These are phyloP conservation scores for Scheffersomyces segobiensis DNA, from an alignment of 1,139 yeast species.

Conservation along the genomic window DNA sequence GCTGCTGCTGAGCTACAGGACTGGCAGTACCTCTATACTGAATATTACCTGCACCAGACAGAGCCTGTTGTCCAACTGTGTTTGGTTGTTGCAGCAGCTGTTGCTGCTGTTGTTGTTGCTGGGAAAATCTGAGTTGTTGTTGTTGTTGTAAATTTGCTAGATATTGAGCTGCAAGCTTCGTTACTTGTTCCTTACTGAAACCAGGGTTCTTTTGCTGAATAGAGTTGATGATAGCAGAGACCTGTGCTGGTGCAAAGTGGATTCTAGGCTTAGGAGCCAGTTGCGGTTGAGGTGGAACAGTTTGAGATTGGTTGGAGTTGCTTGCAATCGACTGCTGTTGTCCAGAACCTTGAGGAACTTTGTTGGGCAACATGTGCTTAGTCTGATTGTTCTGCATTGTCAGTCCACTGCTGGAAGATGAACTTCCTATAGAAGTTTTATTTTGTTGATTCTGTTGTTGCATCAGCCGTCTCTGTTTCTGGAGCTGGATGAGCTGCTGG, in stretches of 20 bases:
- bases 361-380: not conserved
- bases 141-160: constrained; percentile 60
- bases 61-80: not conserved
- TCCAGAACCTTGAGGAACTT: not conserved
- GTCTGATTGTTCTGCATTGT: not conserved
- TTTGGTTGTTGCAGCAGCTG: constrained; percentile 3
- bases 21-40: not conserved
- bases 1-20: constrained; percentile 2
- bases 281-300: constrained; percentile 6
- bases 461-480: constrained; percentile 51
- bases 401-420: not conserved
- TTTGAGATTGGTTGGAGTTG: constrained; percentile 1
- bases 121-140: constrained; percentile 38
- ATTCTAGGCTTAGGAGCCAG: constrained; percentile 33
- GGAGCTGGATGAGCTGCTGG: constrained; percentile 52
- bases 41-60: not conserved
- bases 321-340: not conserved
- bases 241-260: constrained; percentile 61
- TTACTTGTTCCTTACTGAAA: constrained; percentile 68
- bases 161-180: constrained; percentile 70
- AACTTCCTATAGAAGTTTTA: constrained; percentile 2
- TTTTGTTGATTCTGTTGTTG: constrained; percentile 39
- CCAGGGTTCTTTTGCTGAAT: constrained; percentile 71
- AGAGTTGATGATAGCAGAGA: constrained; percentile 67
- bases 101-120: constrained; percentile 16